Percentiles rank a stretch among this genome's conserved stretches.
phyloP scores from a whole-genome alignment of 768 basidiomycete genomes.

The Tulasnella calospora region DNA sequence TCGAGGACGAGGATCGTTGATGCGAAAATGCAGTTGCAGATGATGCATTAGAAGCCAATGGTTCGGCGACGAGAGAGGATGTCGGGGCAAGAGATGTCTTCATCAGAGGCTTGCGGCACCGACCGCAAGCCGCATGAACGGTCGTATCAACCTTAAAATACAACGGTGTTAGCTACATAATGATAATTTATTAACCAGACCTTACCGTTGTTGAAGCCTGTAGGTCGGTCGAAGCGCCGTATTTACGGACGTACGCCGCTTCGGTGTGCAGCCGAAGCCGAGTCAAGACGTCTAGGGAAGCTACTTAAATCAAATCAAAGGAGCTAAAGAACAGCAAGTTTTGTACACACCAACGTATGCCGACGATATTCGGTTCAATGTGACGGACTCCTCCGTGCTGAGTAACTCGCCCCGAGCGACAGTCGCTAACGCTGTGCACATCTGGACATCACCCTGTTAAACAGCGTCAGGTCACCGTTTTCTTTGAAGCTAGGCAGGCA shows the following conservation, averaged over 20 bases:
- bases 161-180: neutral
- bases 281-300: slow-evolving; percentile 52
- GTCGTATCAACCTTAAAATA: slow-evolving; percentile 59
- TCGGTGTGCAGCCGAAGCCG: slow-evolving; percentile 58
- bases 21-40: neutral
- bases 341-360: slow-evolving; percentile 61
- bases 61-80: neutral
- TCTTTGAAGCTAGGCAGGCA: neutral
- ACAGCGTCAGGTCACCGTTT: neutral
- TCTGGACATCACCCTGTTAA: slow-evolving; percentile 71
- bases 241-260: slow-evolving; percentile 73
- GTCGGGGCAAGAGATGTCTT: slow-evolving; percentile 40
- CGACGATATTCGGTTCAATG: slow-evolving; percentile 53
- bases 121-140: slow-evolving; percentile 64
- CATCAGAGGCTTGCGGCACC: slow-evolving; percentile 60
- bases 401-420: slow-evolving; percentile 56
- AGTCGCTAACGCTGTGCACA: slow-evolving; percentile 66
- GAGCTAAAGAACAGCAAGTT: neutral
- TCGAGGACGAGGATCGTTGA: neutral
- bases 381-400: slow-evolving; percentile 38
- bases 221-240: slow-evolving; percentile 49
- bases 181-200: neutral
- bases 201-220: slow-evolving; percentile 51
- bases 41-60: neutral
- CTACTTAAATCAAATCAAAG: neutral